These are phyloP conservation scores for Nannochloropsis granulata DNA, from an alignment of 108 stramenopile genomes.

Conservation along the genomic window DNA sequence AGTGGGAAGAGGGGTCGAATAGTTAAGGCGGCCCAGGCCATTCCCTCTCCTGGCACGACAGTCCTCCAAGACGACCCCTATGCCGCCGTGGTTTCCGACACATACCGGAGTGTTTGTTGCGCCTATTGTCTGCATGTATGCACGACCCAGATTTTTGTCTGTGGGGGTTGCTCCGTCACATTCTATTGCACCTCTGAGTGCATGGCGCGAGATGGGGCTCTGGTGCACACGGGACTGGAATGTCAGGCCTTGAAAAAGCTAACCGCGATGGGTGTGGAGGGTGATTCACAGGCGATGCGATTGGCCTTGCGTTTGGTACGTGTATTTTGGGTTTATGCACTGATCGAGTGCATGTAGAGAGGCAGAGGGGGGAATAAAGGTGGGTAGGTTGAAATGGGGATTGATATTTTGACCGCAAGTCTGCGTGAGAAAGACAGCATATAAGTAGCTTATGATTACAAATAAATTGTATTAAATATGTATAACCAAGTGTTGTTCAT, in stretches of 20 bases:
- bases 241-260: background rate
- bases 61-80: background rate
- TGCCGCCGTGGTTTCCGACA: background rate
- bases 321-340: background rate
- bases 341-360: no score
- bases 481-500: background rate
- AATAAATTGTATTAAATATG: no score
- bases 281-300: background rate
- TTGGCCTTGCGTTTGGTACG: background rate
- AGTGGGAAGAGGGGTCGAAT: background rate
- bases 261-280: background rate
- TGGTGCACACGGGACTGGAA: background rate
- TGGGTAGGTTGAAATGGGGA: no score
- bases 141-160: background rate
- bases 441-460: no score
- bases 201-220: background rate
- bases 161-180: background rate
- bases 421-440: no score
- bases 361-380: no score
- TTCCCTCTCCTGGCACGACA: background rate
- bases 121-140: background rate
- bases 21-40: background rate
- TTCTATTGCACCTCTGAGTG: background rate
- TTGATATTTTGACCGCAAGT: no score
- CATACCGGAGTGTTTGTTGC: background rate